Evolutionary conservation across 2,329 filamentous ascomycete genomes (phyloP).

Genomic region (Stachybotrys chlorohalonatus): DNA sequence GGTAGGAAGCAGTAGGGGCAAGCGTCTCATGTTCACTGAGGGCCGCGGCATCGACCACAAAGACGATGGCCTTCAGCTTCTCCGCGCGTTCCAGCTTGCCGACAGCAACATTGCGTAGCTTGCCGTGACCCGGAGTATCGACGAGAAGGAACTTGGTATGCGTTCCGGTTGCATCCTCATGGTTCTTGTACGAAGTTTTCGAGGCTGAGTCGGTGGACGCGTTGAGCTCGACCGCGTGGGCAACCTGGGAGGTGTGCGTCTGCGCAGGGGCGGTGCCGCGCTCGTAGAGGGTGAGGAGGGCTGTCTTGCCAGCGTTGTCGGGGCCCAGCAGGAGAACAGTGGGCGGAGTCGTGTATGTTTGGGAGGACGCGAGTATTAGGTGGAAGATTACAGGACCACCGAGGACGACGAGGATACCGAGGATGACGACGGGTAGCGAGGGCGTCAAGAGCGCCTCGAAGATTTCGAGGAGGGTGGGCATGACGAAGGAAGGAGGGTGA

Average conservation of each 20-base stretch:
- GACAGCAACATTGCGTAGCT: constrained; percentile 68
- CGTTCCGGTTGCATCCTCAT: constrained; percentile 42
- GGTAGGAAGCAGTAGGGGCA: constrained; percentile 67
- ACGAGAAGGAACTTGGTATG: constrained; percentile 67
- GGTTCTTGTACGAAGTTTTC: constrained; percentile 40
- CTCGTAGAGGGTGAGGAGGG: constrained; percentile 68
- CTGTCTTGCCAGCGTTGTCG: constrained; percentile 77
- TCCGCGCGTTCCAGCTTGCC: constrained; percentile 32
- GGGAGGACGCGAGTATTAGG: constrained; percentile 58
- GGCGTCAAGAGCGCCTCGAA: constrained; percentile 49
- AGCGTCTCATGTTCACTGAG: constrained; percentile 52
- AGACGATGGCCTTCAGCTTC: constrained; percentile 67
- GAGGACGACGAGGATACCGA: constrained; percentile 64
- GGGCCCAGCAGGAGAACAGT: constrained; percentile 77
- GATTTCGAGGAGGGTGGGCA: constrained; percentile 28
- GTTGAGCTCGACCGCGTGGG: constrained; percentile 45
- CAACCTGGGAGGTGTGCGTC: constrained; percentile 48
- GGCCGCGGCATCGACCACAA: constrained; percentile 77
- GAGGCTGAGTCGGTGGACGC: constrained; percentile 36
- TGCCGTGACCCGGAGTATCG: constrained; percentile 93
- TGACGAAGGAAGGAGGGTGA: constrained; percentile 11
- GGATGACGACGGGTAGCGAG: constrained; percentile 51
- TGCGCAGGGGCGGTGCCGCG: constrained; percentile 34
- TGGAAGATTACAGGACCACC: constrained; percentile 72
- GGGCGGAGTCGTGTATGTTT: constrained; percentile 58